Evolutionary conservation across 2,329 filamentous ascomycete species (phyloP).

Genomic region (Monosporascus ibericus): DNA sequence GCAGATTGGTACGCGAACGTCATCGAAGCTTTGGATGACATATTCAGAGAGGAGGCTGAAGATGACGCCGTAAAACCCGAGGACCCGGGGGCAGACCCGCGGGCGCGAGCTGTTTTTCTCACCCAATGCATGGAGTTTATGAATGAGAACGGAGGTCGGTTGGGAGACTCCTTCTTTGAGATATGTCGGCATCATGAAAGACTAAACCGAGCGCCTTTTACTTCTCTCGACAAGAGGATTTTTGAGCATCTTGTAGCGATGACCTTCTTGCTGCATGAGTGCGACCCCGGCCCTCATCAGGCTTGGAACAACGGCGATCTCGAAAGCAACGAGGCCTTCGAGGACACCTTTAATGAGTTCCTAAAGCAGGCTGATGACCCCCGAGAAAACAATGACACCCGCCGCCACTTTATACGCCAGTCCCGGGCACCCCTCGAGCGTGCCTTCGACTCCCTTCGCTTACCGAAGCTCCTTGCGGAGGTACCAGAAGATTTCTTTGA

Average conservation of each 20-base stretch:
- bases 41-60: background rate
- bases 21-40: background rate
- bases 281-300: background rate
- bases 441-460: slow-evolving; percentile 3
- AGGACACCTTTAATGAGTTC: background rate
- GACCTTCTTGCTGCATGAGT: background rate
- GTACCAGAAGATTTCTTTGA: background rate
- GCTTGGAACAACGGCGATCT: slow-evolving; percentile 1
- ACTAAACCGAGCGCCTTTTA: background rate
- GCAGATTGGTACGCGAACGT: background rate
- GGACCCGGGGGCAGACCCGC: background rate
- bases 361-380: background rate
- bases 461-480: background rate
- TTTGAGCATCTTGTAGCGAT: slow-evolving; percentile 1
- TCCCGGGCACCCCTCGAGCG: background rate
- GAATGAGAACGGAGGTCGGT: background rate
- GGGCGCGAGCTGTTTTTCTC: background rate
- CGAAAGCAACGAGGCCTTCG: background rate
- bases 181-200: background rate
- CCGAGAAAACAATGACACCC: background rate
- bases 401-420: background rate
- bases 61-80: background rate
- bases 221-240: background rate
- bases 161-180: background rate
- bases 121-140: background rate